Base-by-base conservation (phyloP, 768 basidiomycete genomes). In the Termitomyces sp. region DNA sequence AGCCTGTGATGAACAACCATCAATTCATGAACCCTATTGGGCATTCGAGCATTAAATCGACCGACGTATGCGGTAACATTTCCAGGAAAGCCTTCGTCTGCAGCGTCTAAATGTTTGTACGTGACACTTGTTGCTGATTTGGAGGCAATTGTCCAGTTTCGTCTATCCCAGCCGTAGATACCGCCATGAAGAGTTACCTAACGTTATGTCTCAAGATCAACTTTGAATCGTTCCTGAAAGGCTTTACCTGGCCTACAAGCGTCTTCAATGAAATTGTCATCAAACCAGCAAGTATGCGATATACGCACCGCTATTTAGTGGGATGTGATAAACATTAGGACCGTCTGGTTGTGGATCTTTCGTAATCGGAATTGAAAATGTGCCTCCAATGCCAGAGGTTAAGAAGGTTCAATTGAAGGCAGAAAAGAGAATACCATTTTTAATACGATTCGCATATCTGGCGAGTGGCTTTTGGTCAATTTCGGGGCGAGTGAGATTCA, bases 131-230 rank as follows among this genome's bases (percentile, higher is more conserved):
- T 78, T 18, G 70, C 60, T 5, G 74, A 72, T 59, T 70, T 73
- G 13, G 70, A 67, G 0, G 76, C 74, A 6, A 83, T 58, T 2
- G 76, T 81, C 83, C 83, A 85, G 67, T 78, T 79, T 7, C 79
- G 76, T 16, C 77, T 74, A 62, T 85, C 85, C 76, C 79, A 86
- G 20, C 84, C 83, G 52, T 73, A 68, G 18, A 75, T 74, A 1
- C 84, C 82, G 0, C 83, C 83, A 64, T 85, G 84, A 1, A 85
- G 70, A 2, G 81, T 82, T 34, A 80, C 79, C 66, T 76, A 63
- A 10, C 65, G 8, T 34, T 24, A 34, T 65, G 65, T 52, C 29
- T 27, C n/a, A 29, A 20, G 16, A 18, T 29, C 20, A 53, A 36
- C 36, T 20, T 53, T 3, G 18, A 31, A 31, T 9, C 20, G 8